These are phyloP conservation scores for Epichloe gansuensis DNA, from an alignment of 2,329 filamentous ascomycete species.

Conservation along the genomic window DNA sequence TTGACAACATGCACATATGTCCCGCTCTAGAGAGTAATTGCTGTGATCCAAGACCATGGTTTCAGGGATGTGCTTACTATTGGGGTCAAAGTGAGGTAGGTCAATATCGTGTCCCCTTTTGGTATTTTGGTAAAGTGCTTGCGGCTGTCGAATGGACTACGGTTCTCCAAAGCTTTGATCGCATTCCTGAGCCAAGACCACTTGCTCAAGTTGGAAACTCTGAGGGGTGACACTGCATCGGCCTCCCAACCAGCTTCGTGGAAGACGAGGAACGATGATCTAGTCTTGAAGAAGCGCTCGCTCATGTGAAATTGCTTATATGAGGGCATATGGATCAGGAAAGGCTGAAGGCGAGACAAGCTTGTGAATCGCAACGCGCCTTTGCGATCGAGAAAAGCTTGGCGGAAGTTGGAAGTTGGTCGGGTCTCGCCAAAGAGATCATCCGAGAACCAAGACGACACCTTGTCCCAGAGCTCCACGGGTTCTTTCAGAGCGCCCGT, in stretches of 20 bases:
- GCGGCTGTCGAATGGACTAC: background rate
- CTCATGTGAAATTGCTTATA: conserved; percentile 7
- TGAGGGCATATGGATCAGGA: conserved; percentile 11
- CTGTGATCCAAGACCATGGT: background rate
- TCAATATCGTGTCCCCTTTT: background rate
- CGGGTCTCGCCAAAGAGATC: background rate
- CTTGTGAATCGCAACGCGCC: background rate
- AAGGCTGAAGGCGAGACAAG: background rate
- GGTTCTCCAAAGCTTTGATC: background rate
- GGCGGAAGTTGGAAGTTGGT: background rate
- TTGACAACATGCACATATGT: background rate
- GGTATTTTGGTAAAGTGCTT: background rate
- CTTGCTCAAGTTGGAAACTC: background rate
- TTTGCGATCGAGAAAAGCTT: background rate
- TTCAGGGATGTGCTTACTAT: background rate
- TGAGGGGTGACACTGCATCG: background rate
- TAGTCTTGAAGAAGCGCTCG: conserved; percentile 6
- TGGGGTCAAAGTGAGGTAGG: background rate
- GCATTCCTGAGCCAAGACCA: background rate
- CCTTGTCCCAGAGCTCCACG: conserved; percentile 19
- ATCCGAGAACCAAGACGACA: background rate
- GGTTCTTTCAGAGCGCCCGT: conserved; percentile 24
- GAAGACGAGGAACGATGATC: conserved; percentile 4
- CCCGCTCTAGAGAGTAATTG: background rate
- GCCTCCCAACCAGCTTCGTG: conserved; percentile 1